A percentile compares a stretch with the other conserved stretches of the same genome.
Conservation (phyloP, 1,139 yeast genomes). For the Suzukiozyma palmioleophila region DNA sequence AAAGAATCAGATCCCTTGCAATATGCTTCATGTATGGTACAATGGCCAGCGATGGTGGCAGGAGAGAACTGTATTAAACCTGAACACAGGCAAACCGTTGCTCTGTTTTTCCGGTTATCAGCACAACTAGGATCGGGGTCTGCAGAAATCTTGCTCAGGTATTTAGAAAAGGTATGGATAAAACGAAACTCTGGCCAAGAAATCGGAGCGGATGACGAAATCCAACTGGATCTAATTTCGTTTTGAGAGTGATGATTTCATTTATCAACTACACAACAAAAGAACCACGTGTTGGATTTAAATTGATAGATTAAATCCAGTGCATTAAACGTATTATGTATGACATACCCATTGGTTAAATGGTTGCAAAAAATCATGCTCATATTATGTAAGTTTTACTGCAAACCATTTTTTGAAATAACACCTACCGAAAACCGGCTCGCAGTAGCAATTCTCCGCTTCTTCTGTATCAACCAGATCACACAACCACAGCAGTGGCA, state of each 20-base stretch:
- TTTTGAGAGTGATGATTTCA: not conserved
- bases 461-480: too few relatives aligned
- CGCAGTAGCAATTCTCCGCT: too few relatives aligned
- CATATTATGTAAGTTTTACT: too few relatives aligned
- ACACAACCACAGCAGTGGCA: too few relatives aligned
- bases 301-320: too few relatives aligned
- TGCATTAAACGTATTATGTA: too few relatives aligned
- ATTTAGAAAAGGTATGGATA: conserved; percentile 36
- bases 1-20: conserved; percentile 7
- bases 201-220: conserved; percentile 13
- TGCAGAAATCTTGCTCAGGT: conserved; percentile 36
- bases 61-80: conserved; percentile 47
- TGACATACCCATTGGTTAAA: too few relatives aligned
- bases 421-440: too few relatives aligned
- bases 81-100: conserved; percentile 36
- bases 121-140: conserved; percentile 43
- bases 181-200: conserved; percentile 21
- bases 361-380: too few relatives aligned
- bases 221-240: not conserved
- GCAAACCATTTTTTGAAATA: too few relatives aligned
- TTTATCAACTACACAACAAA: not conserved
- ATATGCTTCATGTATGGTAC: conserved; percentile 36
- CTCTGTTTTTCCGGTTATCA: conserved; percentile 33
- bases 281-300: too few relatives aligned
- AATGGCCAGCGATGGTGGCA: conserved; percentile 54